phyloP scores from a whole-genome alignment of 176 grass and related monocot species.

The Triticum turgidum region DNA sequence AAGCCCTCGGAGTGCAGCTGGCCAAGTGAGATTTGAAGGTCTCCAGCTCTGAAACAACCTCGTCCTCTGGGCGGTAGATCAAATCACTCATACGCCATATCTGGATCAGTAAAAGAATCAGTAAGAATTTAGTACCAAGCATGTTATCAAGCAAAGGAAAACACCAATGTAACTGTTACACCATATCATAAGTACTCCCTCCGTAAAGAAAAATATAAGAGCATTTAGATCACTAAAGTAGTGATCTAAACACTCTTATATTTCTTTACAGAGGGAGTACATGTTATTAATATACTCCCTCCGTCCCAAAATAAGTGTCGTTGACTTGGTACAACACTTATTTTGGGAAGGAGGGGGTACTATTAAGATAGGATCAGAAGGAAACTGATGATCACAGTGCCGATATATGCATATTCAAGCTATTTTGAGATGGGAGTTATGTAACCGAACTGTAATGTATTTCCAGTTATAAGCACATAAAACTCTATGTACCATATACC shows the following conservation, averaged over 20 bases:
- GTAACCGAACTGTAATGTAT: neutral
- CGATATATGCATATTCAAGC: neutral
- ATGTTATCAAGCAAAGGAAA: neutral
- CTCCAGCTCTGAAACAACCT: slow-evolving; percentile 80
- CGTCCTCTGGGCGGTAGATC: slow-evolving; percentile 79
- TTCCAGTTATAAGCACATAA: neutral
- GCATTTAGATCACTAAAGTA: too few relatives aligned
- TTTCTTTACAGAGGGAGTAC: too few relatives aligned
- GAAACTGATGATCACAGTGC: neutral
- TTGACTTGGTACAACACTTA: too few relatives aligned
- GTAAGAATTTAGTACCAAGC: slow-evolving; percentile 8
- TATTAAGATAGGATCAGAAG: neutral
- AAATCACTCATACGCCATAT: slow-evolving; percentile 94
- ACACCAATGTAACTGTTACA: neutral
- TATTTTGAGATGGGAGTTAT: neutral
- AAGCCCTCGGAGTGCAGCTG: slow-evolving; percentile 52
- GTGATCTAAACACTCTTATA: too few relatives aligned
- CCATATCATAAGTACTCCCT: neutral
- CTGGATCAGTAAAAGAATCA: slow-evolving; percentile 37
- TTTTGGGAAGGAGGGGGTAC: neutral
- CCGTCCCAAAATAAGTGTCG: too few relatives aligned
- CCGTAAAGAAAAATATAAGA: too few relatives aligned
- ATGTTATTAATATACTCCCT: too few relatives aligned
- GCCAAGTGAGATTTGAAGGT: slow-evolving; percentile 72
- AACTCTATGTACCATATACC: neutral